Base-by-base conservation (phyloP, 2,329 filamentous ascomycete genomes). In the Rhinocladiella similis region DNA sequence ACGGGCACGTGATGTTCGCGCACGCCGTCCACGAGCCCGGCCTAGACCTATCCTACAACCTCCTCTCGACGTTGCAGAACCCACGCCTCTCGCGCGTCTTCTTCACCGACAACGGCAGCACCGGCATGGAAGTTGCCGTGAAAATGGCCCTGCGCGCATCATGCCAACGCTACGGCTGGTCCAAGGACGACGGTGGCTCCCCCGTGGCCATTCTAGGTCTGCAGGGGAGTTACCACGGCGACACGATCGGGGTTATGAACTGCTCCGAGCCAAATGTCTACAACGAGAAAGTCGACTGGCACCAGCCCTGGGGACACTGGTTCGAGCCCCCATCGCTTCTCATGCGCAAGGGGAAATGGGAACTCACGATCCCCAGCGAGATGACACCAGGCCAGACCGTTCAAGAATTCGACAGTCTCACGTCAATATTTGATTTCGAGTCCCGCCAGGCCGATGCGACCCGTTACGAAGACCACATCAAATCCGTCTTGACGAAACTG, bases 221-320 rank as follows among this genome's bases (percentile, higher is more conserved):
- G 9, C 89, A 87, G 67, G 89, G 89, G 0, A 89, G 87, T 63
- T 95, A 95, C 65, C 91, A 95, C 65, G 91, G 90, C 1, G 91
- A 95, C 67, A 95, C 90, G 0, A 91, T 95, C 46, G 90, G 90
- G 0, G 89, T 89, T 0, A 94, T 95, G 91, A 90, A 94, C 69
- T 89, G 85, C 51, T 85, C 88, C 0, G 89, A 94, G 67, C 90
- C 90, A 0, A 86, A 83, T 33, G 82, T 83, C 0, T 95, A 81
- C 70, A 95, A 95, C 65, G 83, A 90, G 65, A 90, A 90, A 68
- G 87, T 92, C 0, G 90, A 94, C 67, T 95, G 90, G 90, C 95
- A 95, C 67, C 76, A 83, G 57, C 89, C 89, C 0, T 84, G 85
- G 47, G 90, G 91, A 0, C 81, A 85, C 66, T 95, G 91, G 91